Evolutionary conservation across 208 protist species (phyloP), one percentile per base, ranked within the genome.

Genomic region (Crithidia fasciculata): DNA sequence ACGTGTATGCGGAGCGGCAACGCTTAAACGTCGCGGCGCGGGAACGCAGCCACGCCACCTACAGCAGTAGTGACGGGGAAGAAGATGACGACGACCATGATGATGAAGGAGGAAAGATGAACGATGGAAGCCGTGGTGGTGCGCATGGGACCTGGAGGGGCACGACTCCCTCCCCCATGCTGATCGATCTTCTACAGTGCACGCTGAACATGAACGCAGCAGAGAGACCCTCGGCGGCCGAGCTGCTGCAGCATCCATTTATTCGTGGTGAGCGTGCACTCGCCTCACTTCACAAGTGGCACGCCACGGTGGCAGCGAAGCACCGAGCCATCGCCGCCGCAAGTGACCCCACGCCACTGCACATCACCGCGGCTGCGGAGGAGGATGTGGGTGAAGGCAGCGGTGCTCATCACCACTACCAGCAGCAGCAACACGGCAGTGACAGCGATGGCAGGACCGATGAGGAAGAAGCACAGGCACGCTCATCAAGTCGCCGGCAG

Each of bases 221-320:
- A n/a, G 64, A 49, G 37, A 86, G 92, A 5, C 86, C 85, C 2
- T 78, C 75, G 2, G 84, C 89, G 8, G 56, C 70, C 13, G 84
- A 95, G 69, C 82, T 94, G 47, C 81, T 94, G 62, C 80, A 78
- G 69, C 92, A 96, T 68, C 89, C 92, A 12, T 94, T 95, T 52
- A 94, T 96, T 61, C 76, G 76, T 8, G 78, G 72, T 16, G 74
- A 79, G 28, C 43, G 37, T 47, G 70, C 66, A 0, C 12, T 54
- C 0, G 65, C 19, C 5, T 73, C 72, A 16, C 64, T 91, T 36
- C 50, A 78, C 28, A 75, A 74, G 9, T 91, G 86, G 84, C 81
- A 74, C 39, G 64, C 68, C n/a, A n/a, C 65, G 40, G 49, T 80
- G 68, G 52, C 52, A 9, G 67, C 68, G 15, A 80, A 80, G 45